phyloP scores from a whole-genome alignment of 2,329 filamentous ascomycete genomes.

The Periconia digitata region DNA sequence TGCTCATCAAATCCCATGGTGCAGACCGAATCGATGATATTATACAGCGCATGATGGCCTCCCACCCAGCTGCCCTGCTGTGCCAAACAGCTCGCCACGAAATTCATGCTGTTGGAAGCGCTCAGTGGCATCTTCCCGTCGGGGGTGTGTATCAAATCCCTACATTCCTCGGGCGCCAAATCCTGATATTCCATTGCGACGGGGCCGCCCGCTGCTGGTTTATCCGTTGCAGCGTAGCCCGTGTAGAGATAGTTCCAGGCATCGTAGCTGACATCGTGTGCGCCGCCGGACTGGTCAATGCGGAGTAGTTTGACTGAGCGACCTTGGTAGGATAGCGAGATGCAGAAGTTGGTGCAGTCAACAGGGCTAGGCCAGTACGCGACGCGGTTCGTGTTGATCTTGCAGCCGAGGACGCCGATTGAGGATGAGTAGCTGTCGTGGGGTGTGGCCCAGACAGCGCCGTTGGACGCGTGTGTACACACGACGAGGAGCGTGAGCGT shows the following conservation, averaged over 20 bases:
- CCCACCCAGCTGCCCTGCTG: background rate
- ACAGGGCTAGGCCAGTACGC: slow-evolving; percentile 61
- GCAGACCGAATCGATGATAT: slow-evolving; percentile 52
- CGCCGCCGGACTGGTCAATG: slow-evolving; percentile 59
- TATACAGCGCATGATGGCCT: slow-evolving; percentile 26
- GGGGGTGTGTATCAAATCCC: slow-evolving; percentile 45
- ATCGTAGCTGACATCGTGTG: slow-evolving; percentile 63
- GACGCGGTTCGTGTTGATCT: slow-evolving; percentile 62
- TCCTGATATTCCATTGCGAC: slow-evolving; percentile 55
- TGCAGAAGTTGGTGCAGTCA: slow-evolving; percentile 60
- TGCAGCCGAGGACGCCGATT: slow-evolving; percentile 61
- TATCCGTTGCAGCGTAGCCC: slow-evolving; percentile 51
- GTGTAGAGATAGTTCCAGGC: slow-evolving; percentile 62
- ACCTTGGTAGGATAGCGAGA: slow-evolving; percentile 54
- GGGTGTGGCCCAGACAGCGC: slow-evolving; percentile 45
- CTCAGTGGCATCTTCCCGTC: background rate
- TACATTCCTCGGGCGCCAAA: slow-evolving; percentile 52
- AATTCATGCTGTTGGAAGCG: slow-evolving; percentile 5
- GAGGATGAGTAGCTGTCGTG: slow-evolving; percentile 61
- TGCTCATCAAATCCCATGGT: slow-evolving; percentile 17
- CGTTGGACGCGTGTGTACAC: slow-evolving; percentile 13
- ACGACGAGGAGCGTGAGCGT: background rate
- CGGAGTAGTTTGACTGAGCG: slow-evolving; percentile 60
- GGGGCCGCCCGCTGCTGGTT: slow-evolving; percentile 51
- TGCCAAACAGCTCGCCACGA: background rate